Percentiles rank a stretch among this genome's conserved stretches.
Evolutionary conservation across 768 basidiomycete genomes (phyloP).

Genomic region (Lyophyllum atratum): DNA sequence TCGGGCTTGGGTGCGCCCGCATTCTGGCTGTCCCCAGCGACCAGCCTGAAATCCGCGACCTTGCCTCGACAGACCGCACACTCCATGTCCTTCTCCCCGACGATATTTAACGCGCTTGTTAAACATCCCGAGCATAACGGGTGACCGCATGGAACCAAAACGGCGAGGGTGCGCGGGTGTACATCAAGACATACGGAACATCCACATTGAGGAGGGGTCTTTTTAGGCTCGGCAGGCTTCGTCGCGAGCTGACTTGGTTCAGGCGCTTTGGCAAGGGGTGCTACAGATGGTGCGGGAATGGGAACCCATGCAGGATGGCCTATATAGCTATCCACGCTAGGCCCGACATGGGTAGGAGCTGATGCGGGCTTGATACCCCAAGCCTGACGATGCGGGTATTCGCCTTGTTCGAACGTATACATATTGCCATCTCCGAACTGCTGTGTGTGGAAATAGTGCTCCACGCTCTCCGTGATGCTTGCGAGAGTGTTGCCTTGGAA

Average conservation of each 20-base stretch:
- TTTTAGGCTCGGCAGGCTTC: constrained; percentile 4
- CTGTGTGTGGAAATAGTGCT: constrained; percentile 44
- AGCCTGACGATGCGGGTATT: constrained; percentile 9
- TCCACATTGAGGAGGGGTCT: constrained; percentile 22
- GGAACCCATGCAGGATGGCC: constrained; percentile 22
- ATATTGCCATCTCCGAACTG: constrained; percentile 23
- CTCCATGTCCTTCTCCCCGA: constrained; percentile 86
- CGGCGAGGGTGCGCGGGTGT: constrained; percentile 49
- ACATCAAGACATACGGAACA: constrained; percentile 68
- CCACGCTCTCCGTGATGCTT: constrained; percentile 41
- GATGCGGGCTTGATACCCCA: constrained; percentile 4
- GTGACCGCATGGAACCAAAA: constrained; percentile 76
- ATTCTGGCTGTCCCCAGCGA: constrained; percentile 19
- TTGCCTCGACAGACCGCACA: constrained; percentile 77
- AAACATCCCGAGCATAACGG: constrained; percentile 79
- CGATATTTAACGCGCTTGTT: constrained; percentile 86
- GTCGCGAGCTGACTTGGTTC: not conserved
- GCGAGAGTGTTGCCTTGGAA: constrained; percentile 37
- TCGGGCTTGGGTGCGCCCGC: constrained; percentile 1
- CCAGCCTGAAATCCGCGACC: constrained; percentile 70
- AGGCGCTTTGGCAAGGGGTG: not conserved
- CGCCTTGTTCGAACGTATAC: constrained; percentile 9
- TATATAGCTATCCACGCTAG: constrained; percentile 6
- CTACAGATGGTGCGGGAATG: constrained; percentile 14
- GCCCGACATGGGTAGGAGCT: not conserved